Conservation (phyloP, 164 flowering plant genomes). For the Saururus chinensis region DNA sequence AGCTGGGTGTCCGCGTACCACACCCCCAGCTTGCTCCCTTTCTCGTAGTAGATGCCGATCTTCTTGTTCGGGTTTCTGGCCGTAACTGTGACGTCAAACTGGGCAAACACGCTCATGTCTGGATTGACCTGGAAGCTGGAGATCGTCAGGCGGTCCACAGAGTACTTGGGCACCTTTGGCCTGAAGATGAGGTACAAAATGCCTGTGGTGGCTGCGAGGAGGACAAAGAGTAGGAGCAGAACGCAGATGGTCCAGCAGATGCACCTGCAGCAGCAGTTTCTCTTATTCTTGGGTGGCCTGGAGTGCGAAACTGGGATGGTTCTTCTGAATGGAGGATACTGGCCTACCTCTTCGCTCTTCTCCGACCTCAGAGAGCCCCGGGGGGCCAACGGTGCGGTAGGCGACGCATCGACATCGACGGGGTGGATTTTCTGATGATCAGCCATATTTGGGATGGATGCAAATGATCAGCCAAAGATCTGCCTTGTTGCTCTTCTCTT, state of each 20-base stretch:
- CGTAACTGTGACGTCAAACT: conserved; percentile 56
- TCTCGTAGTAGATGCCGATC: conserved; percentile 73
- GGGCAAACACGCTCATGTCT: conserved; percentile 39
- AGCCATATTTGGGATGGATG: conserved; percentile 23
- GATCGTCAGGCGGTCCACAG: conserved; percentile 41
- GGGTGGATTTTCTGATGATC: conserved; percentile 61
- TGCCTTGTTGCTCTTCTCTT: background rate
- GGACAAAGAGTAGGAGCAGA: conserved; percentile 28
- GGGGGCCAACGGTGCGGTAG: conserved; percentile 37
- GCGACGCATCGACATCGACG: conserved; percentile 29
- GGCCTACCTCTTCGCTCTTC: conserved; percentile 15
- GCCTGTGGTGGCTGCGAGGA: conserved; percentile 30
- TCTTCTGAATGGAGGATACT: conserved; percentile 14
- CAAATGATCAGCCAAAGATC: background rate
- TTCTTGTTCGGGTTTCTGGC: conserved; percentile 73
- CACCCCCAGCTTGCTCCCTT: conserved; percentile 49
- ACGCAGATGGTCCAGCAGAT: conserved; percentile 52
- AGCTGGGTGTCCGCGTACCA: conserved; percentile 40
- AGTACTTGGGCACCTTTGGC: conserved; percentile 72
- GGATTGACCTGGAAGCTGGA: conserved; percentile 31
- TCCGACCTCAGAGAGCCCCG: conserved; percentile 32
- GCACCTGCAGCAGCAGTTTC: conserved; percentile 45
- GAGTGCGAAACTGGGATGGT: conserved; percentile 22
- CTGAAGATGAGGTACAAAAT: conserved; percentile 53
- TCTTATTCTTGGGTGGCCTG: conserved; percentile 33